These are phyloP conservation scores for Drosera capensis DNA, from an alignment of 148 eudicot species.

Conservation along the genomic window DNA sequence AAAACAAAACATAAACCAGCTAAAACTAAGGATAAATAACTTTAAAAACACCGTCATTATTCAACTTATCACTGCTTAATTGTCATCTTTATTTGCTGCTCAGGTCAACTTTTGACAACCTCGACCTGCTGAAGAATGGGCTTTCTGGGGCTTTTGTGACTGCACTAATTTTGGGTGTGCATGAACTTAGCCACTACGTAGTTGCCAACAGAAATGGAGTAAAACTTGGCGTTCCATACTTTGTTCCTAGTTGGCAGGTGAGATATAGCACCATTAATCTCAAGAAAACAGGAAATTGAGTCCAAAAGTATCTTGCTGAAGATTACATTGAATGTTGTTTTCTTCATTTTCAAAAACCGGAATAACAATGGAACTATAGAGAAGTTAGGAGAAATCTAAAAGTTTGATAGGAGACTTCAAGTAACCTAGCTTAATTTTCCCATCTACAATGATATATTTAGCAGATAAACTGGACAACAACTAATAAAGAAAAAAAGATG, in stretches of 20 bases:
- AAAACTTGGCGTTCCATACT: slow-evolving; percentile 76
- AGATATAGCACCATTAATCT: slow-evolving; percentile 11
- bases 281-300: not conserved
- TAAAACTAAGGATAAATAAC: no score
- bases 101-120: slow-evolving; percentile 80
- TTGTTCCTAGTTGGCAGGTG: slow-evolving; percentile 99
- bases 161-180: slow-evolving; percentile 67
- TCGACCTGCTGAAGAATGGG: slow-evolving; percentile 64
- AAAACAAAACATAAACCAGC: no score
- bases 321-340: not conserved
- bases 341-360: no score
- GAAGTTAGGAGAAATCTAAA: no score
- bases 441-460: no score
- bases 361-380: no score
- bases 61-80: not conserved
- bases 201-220: slow-evolving; percentile 59
- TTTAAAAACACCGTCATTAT: no score
- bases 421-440: no score
- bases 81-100: slow-evolving; percentile 7
- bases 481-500: no score
- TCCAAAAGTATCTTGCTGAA: not conserved
- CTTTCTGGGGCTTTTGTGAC: slow-evolving; percentile 90
- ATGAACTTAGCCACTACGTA: slow-evolving; percentile 79
- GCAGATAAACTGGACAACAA: no score
- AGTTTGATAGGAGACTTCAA: no score